phyloP scores from a whole-genome alignment of 768 basidiomycete species.

The Hemileccinum impolitum region DNA sequence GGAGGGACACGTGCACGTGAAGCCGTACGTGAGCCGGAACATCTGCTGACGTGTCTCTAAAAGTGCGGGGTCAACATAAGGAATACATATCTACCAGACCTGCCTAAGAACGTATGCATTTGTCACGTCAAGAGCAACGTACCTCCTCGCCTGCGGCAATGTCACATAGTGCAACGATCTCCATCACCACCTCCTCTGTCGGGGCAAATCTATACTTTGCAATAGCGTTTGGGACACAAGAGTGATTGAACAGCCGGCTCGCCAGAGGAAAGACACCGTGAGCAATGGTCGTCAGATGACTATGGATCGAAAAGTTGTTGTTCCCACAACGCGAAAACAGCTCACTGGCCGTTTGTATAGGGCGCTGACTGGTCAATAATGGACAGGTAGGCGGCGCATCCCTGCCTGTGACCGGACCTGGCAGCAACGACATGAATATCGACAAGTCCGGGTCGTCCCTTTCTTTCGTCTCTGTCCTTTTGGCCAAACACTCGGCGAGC shows the following conservation, averaged over 20 bases:
- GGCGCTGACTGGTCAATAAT: conserved; percentile 22
- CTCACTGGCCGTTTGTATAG: conserved; percentile 19
- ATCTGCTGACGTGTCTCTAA: conserved; percentile 56
- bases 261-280: conserved; percentile 77
- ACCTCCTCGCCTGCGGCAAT: conserved; percentile 68
- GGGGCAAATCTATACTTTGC: conserved; percentile 51
- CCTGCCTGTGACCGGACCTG: conserved; percentile 32
- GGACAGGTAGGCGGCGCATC: conserved; percentile 34
- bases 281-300: conserved; percentile 64
- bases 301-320: conserved; percentile 79
- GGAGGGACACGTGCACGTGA: conserved; percentile 58
- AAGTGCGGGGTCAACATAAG: conserved; percentile 78
- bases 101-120: background rate
- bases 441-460: conserved; percentile 28
- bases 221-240: conserved; percentile 71
- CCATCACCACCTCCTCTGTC: conserved; percentile 47
- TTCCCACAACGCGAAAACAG: conserved; percentile 67
- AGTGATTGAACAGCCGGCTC: conserved; percentile 82
- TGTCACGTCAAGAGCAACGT: background rate
- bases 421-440: conserved; percentile 44
- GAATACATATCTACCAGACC: conserved; percentile 57
- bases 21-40: conserved; percentile 62
- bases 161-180: conserved; percentile 59
- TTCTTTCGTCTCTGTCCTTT: conserved; percentile 2
- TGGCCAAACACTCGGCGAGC: conserved; percentile 37